phyloP scores from a whole-genome alignment of 805 yeast genomes.

The Ogataea naganishii region DNA sequence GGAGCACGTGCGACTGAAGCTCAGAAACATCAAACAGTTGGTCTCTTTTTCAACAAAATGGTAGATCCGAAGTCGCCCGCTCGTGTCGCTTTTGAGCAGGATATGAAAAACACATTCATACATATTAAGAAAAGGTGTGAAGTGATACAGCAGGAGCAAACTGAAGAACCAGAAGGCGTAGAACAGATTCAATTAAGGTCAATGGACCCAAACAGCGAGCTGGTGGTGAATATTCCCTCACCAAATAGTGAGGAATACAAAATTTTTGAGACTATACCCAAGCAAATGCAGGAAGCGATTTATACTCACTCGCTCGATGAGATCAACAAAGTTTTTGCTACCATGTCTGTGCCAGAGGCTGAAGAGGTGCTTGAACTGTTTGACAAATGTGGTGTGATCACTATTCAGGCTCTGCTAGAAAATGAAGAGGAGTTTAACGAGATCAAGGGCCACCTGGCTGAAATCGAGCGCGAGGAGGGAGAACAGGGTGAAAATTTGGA shows the following conservation, averaged over 20 bases:
- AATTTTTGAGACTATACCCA: conserved; percentile 49
- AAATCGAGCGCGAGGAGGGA: conserved; percentile 11
- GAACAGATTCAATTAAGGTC: conserved; percentile 84
- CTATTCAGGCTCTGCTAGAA: conserved; percentile 68
- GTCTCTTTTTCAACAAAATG: conserved; percentile 60
- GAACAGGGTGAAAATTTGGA: conserved; percentile 7
- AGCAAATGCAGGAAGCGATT: conserved; percentile 67
- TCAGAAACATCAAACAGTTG: conserved; percentile 34
- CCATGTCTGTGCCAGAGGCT: conserved; percentile 67
- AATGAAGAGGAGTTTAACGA: conserved; percentile 60
- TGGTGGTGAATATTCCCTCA: conserved; percentile 62
- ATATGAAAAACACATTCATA: conserved; percentile 60
- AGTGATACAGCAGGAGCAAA: conserved; percentile 47
- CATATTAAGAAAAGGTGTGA: conserved; percentile 76
- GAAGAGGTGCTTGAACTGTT: conserved; percentile 67
- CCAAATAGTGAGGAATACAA: conserved; percentile 44
- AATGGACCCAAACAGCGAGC: conserved; percentile 72
- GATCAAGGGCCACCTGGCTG: conserved; percentile 39
- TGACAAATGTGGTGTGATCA: conserved; percentile 75
- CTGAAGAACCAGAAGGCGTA: conserved; percentile 43
- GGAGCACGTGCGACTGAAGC: conserved; percentile 9
- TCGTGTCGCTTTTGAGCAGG: conserved; percentile 56
- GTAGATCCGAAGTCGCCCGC: conserved; percentile 52
- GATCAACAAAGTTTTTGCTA: conserved; percentile 75
- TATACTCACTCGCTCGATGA: conserved; percentile 61